Evolutionary conservation across 768 basidiomycete genomes (phyloP).

Genomic region (Suillus plorans): DNA sequence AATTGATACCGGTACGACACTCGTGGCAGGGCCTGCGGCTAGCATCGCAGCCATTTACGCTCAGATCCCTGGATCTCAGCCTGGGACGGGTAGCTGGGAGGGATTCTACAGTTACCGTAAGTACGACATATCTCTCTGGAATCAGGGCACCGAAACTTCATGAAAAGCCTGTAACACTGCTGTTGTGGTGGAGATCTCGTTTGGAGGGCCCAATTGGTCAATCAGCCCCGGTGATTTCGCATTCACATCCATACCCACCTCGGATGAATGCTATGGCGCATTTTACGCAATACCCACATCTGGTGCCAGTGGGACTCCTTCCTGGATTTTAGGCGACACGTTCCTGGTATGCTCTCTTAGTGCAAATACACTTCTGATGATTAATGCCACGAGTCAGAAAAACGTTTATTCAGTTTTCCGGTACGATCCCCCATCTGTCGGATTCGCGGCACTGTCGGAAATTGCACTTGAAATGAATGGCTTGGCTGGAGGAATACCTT

Average conservation of each 20-base stretch:
- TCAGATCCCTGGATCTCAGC: conserved; percentile 42
- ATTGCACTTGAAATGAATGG: conserved; percentile 27
- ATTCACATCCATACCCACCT: conserved; percentile 44
- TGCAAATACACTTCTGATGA: neutral
- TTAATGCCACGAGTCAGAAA: conserved; percentile 34
- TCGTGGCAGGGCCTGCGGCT: conserved; percentile 49
- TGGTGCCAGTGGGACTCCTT: conserved; percentile 40
- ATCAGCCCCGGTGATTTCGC: conserved; percentile 51
- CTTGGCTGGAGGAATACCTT: conserved; percentile 18
- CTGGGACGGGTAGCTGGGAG: conserved; percentile 37
- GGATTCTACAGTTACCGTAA: conserved; percentile 50
- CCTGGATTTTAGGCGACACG: conserved; percentile 91
- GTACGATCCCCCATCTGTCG: conserved; percentile 47
- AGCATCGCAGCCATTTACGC: conserved; percentile 43
- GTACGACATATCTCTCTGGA: conserved; percentile 16
- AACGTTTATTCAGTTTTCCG: conserved; percentile 58
- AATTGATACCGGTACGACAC: conserved; percentile 62
- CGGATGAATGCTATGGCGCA: conserved; percentile 71
- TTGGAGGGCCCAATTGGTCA: conserved; percentile 46
- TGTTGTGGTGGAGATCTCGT: conserved; percentile 41
- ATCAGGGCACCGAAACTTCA: neutral
- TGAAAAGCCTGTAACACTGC: conserved; percentile 41
- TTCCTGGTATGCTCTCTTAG: conserved; percentile 50
- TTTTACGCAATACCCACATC: conserved; percentile 72
- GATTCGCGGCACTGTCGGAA: conserved; percentile 46